Conservation (phyloP, 768 basidiomycete species). For the Mycena amicta region DNA sequence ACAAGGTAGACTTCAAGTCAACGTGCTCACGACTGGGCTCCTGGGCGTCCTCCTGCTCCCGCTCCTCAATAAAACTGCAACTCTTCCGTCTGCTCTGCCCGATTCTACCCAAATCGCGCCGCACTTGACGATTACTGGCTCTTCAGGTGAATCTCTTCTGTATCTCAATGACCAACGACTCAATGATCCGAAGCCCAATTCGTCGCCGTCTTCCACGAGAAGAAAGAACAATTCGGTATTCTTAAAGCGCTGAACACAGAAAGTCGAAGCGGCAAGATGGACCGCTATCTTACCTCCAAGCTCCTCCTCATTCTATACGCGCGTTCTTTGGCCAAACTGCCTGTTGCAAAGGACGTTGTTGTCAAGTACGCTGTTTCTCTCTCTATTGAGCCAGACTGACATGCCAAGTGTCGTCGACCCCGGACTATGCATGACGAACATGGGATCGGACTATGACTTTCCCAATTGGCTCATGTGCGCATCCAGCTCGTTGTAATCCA, state of each 20-base stretch:
- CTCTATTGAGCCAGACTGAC: background rate
- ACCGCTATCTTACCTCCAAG: slow-evolving; percentile 10
- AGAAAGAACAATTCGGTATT: background rate
- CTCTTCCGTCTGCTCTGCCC: slow-evolving; percentile 4
- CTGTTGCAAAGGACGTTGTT: background rate
- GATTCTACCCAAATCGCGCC: slow-evolving; percentile 1
- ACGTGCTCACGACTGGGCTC: slow-evolving; percentile 8
- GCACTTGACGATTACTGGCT: slow-evolving; percentile 15
- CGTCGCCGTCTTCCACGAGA: background rate
- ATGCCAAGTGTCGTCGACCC: background rate
- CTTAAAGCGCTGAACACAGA: slow-evolving; percentile 10
- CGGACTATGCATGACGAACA: background rate
- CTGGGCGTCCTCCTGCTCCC: slow-evolving; percentile 10
- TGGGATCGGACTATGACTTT: background rate
- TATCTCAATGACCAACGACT: background rate
- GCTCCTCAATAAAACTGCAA: slow-evolving; percentile 2
- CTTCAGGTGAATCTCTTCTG: background rate
- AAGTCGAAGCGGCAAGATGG: background rate
- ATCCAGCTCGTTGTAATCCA: no score
- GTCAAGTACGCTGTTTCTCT: slow-evolving; percentile 4
- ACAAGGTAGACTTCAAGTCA: slow-evolving; percentile 8
- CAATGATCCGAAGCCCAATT: background rate
- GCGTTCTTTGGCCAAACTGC: slow-evolving; percentile 2
- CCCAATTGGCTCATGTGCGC: background rate
- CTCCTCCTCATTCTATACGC: background rate